Evolutionary conservation across 805 yeast species (phyloP).

Genomic region (Lipomyces sp.): DNA sequence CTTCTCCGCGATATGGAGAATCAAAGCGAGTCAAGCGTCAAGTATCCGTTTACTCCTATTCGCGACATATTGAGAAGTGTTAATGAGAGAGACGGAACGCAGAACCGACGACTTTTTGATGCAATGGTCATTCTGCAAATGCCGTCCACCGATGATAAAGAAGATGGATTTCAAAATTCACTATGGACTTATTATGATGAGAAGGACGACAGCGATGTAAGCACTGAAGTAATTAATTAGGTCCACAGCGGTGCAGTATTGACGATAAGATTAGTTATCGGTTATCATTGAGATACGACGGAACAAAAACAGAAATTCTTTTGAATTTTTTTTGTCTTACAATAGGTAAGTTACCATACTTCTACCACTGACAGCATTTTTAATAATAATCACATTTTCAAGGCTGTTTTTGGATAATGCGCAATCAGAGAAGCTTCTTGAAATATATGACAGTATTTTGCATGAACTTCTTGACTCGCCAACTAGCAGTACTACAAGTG

Average conservation of each 20-base stretch:
- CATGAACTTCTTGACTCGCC: background rate
- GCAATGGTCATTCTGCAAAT: conserved; percentile 21
- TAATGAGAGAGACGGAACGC: background rate
- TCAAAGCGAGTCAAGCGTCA: background rate
- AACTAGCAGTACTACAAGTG: background rate
- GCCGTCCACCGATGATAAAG: background rate
- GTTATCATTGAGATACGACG: conserved; percentile 14
- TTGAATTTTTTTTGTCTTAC: conserved; percentile 4
- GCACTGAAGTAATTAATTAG: background rate
- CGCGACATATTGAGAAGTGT: conserved; percentile 5
- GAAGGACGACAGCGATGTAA: conserved; percentile 17
- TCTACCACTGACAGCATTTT: background rate
- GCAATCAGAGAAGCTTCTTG: conserved; percentile 1
- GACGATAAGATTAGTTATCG: conserved; percentile 5
- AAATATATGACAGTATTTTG: conserved; percentile 5
- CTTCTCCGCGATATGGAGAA: conserved; percentile 3
- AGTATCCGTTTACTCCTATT: conserved; percentile 21
- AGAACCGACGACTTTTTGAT: conserved; percentile 13
- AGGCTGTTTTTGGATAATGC: conserved; percentile 3
- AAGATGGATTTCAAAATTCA: conserved; percentile 10
- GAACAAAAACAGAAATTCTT: background rate
- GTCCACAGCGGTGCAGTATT: background rate
- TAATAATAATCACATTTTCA: background rate
- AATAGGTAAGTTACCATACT: conserved; percentile 11
- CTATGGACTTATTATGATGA: conserved; percentile 12